Evolutionary conservation across 768 basidiomycete genomes (phyloP).

Genomic region (Tylopilus vinaceipallidus): DNA sequence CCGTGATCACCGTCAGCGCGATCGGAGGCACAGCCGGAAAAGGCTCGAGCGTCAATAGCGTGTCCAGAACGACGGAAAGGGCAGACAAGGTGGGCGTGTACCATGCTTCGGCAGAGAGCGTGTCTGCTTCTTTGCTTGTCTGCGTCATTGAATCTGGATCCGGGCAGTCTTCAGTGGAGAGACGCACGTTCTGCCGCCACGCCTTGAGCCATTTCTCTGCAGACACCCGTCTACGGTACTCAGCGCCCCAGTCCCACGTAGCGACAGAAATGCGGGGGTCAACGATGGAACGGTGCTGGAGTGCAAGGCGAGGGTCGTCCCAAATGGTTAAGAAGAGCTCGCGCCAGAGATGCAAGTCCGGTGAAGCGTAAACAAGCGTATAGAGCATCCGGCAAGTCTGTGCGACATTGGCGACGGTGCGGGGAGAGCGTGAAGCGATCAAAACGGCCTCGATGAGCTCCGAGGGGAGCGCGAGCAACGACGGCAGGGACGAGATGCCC

Average conservation of each 20-base stretch:
- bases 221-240: constrained; percentile 24
- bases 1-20: constrained; percentile 17
- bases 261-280: constrained; percentile 21
- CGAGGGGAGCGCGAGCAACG: constrained; percentile 30
- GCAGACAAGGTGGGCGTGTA: constrained; percentile 9
- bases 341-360: constrained; percentile 45
- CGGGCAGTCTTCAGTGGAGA: neutral
- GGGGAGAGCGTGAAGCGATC: constrained; percentile 23
- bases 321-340: constrained; percentile 47
- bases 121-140: neutral
- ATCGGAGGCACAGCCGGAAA: constrained; percentile 26
- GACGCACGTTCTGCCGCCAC: constrained; percentile 20
- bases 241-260: constrained; percentile 22
- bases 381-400: constrained; percentile 37
- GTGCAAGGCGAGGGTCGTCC: constrained; percentile 46
- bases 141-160: neutral
- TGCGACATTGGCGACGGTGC: constrained; percentile 36
- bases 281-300: constrained; percentile 24
- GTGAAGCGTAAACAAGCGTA: constrained; percentile 34
- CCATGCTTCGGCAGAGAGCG: neutral
- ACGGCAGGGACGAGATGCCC: neutral
- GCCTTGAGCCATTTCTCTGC: constrained; percentile 25
- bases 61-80: constrained; percentile 33
- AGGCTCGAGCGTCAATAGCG: constrained; percentile 33
- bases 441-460: constrained; percentile 44